These are phyloP conservation scores for Penicillium paneum DNA, from an alignment of 2,329 filamentous ascomycete genomes.

Conservation along the genomic window DNA sequence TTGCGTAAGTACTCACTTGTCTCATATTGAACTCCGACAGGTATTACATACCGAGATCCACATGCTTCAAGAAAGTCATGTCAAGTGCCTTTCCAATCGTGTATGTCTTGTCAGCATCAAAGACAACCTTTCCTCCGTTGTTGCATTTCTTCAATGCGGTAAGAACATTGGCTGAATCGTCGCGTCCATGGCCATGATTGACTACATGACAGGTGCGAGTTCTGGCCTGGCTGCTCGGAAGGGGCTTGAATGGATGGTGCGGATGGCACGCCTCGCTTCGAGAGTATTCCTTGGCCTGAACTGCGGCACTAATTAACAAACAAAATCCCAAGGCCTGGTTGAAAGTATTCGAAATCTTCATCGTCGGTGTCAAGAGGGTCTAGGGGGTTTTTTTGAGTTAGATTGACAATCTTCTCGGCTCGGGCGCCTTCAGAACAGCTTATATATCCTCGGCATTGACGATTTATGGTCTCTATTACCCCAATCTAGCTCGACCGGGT, in stretches of 20 bases:
- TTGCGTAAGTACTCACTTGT: not conserved
- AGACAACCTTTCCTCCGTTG: slow-evolving; percentile 60
- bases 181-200: slow-evolving; percentile 32
- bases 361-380: slow-evolving; percentile 7
- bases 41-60: slow-evolving; percentile 55
- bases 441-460: not conserved
- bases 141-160: slow-evolving; percentile 59
- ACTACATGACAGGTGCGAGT: slow-evolving; percentile 31
- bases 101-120: slow-evolving; percentile 56
- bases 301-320: slow-evolving; percentile 18
- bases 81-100: slow-evolving; percentile 63
- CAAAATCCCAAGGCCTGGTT: slow-evolving; percentile 22
- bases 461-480: not conserved
- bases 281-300: slow-evolving; percentile 17
- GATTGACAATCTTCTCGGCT: not conserved
- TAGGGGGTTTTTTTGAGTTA: not conserved
- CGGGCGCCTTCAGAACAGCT: not conserved
- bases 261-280: slow-evolving; percentile 28
- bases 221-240: slow-evolving; percentile 26
- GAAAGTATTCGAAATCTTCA: slow-evolving; percentile 27
- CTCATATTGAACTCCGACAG: not conserved
- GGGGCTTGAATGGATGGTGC: slow-evolving; percentile 29
- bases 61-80: slow-evolving; percentile 60
- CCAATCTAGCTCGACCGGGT: not conserved
- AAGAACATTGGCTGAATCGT: slow-evolving; percentile 54